phyloP scores from a whole-genome alignment of 2,329 filamentous ascomycete species.

The Talaromyces sp. region DNA sequence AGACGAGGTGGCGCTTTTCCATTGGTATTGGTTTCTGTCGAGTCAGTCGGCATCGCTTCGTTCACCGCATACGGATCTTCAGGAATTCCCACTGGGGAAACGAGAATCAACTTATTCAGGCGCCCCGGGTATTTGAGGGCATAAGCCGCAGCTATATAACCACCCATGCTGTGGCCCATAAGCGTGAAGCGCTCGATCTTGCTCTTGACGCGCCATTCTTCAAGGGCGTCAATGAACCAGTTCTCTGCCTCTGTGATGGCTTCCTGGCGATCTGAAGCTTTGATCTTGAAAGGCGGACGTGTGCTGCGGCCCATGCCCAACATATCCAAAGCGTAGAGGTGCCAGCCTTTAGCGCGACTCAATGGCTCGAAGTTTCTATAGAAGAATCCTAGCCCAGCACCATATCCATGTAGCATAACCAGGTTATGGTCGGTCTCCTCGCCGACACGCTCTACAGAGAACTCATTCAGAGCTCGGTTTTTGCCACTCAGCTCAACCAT shows the following conservation, averaged over 20 bases:
- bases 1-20: constrained; percentile 52
- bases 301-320: constrained; percentile 90
- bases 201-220: constrained; percentile 87
- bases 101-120: constrained; percentile 92
- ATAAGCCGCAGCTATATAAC: constrained; percentile 92
- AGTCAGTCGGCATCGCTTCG: constrained; percentile 73
- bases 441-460: constrained; percentile 78
- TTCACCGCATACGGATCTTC: constrained; percentile 88
- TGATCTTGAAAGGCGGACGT: constrained; percentile 77
- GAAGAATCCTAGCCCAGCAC: constrained; percentile 93
- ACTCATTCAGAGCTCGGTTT: constrained; percentile 85
- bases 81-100: constrained; percentile 89
- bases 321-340: constrained; percentile 89
- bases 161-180: constrained; percentile 87
- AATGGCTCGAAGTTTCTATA: constrained; percentile 96
- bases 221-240: constrained; percentile 94
- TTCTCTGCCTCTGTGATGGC: constrained; percentile 86
- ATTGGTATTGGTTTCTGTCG: constrained; percentile 46
- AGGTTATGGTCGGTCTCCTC: constrained; percentile 79
- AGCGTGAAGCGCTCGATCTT: constrained; percentile 93
- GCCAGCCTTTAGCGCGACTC: constrained; percentile 75
- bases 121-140: constrained; percentile 93
- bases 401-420: constrained; percentile 96
- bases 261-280: constrained; percentile 72
- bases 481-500: constrained; percentile 83